These are phyloP conservation scores for Clavulina sp. DNA, from an alignment of 768 basidiomycete genomes.

Conservation along the genomic window DNA sequence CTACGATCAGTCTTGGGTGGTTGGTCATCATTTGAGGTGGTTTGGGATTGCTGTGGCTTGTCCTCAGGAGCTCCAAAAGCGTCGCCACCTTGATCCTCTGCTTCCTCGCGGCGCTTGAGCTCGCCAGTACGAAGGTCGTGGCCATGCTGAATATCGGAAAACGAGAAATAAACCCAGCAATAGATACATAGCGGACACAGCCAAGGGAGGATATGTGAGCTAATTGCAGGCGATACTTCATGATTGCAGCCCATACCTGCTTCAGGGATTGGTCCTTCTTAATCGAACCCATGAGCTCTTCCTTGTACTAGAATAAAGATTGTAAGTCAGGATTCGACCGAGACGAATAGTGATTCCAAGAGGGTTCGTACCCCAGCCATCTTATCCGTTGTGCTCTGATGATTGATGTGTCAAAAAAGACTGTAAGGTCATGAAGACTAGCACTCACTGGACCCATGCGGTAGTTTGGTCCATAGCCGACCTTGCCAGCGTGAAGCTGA, in stretches of 20 bases:
- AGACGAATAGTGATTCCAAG: too few species aligned
- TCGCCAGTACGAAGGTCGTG: conserved; percentile 25
- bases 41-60: too few species aligned
- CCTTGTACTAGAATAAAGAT: too few species aligned
- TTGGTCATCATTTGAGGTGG: too few species aligned
- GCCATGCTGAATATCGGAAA: conserved; percentile 18
- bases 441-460: conserved; percentile 7
- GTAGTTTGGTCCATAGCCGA: conserved; percentile 17
- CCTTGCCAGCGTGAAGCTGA: conserved; percentile 27
- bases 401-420: conserved; percentile 13
- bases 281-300: conserved; percentile 26
- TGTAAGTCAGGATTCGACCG: too few species aligned
- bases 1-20: too few species aligned
- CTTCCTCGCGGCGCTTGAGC: conserved; percentile 22
- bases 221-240: too few species aligned
- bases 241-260: too few species aligned
- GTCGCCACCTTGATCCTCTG: too few species aligned
- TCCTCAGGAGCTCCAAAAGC: too few species aligned
- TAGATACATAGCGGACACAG: neutral
- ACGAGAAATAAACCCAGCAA: neutral
- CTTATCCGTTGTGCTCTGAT: conserved; percentile 21
- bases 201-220: too few species aligned
- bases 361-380: too few species aligned
- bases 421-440: neutral
- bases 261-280: conserved; percentile 21